Percentiles rank a stretch among this genome's conserved stretches.
Conservation (phyloP, 768 basidiomycete genomes). For the Lactarius sp. region DNA sequence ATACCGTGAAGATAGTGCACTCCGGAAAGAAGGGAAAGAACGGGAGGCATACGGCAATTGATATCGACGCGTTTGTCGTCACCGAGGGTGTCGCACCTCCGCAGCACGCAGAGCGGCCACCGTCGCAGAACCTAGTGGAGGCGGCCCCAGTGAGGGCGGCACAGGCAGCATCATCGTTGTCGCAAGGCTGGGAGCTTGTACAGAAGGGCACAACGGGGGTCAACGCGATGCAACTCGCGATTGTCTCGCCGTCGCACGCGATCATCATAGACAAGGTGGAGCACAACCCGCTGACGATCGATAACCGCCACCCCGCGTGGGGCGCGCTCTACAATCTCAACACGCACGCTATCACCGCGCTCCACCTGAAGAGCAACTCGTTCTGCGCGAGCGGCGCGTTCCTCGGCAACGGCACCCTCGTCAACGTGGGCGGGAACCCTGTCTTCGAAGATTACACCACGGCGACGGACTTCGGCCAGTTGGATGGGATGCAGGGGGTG, state of each 20-base stretch:
- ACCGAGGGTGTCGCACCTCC: constrained; percentile 37
- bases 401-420: constrained; percentile 66
- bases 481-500: constrained; percentile 67
- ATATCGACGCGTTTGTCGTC: constrained; percentile 66
- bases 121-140: constrained; percentile 25
- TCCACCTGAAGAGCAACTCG: constrained; percentile 70
- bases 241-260: constrained; percentile 66
- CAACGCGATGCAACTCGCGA: constrained; percentile 68
- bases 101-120: neutral
- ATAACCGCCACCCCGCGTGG: constrained; percentile 73
- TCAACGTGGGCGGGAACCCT: constrained; percentile 81
- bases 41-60: constrained; percentile 37
- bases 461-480: constrained; percentile 70
- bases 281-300: constrained; percentile 70
- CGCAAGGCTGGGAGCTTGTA: constrained; percentile 47
- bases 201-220: constrained; percentile 72
- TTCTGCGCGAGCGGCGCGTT: constrained; percentile 85
- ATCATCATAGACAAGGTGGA: constrained; percentile 81
- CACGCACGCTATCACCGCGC: constrained; percentile 55
- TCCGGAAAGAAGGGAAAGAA: constrained; percentile 40
- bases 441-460: constrained; percentile 60
- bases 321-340: constrained; percentile 66
- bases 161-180: constrained; percentile 6
- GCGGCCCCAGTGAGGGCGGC: constrained; percentile 16
- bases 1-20: constrained; percentile 62